Conservation (phyloP, 2,329 filamentous ascomycete species). For the Cercospora sesami region DNA sequence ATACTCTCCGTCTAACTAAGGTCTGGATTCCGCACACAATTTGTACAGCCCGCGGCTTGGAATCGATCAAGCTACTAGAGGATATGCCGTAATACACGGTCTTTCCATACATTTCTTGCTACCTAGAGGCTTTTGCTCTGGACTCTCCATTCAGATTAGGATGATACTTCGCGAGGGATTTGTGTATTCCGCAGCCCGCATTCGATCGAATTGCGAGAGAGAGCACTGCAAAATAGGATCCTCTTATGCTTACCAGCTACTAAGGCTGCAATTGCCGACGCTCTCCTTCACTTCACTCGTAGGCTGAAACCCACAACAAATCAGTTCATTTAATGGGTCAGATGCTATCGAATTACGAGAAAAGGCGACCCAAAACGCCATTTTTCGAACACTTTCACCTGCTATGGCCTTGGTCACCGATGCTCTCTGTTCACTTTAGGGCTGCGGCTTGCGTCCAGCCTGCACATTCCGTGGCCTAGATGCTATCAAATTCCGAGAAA, state of each 20-base stretch:
- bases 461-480: too few species aligned
- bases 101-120: background rate
- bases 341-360: background rate
- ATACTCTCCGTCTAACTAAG: background rate
- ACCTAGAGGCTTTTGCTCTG: background rate
- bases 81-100: background rate
- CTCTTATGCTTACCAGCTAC: too few species aligned
- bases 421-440: too few species aligned
- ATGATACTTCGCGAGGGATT: background rate
- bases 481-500: too few species aligned
- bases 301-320: too few species aligned
- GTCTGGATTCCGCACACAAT: background rate
- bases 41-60: background rate
- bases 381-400: background rate
- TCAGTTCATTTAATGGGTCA: background rate
- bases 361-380: background rate
- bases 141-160: background rate
- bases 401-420: background rate
- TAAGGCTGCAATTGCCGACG: background rate
- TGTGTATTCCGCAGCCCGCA: background rate
- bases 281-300: too few species aligned
- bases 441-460: too few species aligned
- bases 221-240: background rate
- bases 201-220: background rate
- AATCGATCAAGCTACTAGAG: background rate